Conservation (phyloP, 257 asterid species). For the Rhazya stricta region DNA sequence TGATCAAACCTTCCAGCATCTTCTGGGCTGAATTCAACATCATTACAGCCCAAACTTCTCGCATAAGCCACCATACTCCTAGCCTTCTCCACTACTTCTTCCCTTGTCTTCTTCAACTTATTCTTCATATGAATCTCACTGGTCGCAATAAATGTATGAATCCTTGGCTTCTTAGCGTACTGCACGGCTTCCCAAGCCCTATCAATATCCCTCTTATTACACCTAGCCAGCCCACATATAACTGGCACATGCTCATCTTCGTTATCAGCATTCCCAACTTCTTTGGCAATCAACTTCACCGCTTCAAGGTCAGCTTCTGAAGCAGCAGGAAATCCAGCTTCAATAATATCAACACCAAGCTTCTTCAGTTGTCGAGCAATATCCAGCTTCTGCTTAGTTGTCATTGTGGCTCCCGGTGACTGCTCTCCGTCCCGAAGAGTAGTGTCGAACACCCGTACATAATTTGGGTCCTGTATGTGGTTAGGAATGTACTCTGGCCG, state of each 20-base stretch:
- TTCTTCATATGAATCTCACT: constrained; percentile 88
- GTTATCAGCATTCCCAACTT: constrained; percentile 50
- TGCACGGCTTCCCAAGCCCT: constrained; percentile 96
- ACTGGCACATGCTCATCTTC: constrained; percentile 64
- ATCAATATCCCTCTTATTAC: constrained; percentile 81
- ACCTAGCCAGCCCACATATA: constrained; percentile 88
- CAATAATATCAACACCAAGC: constrained; percentile 91
- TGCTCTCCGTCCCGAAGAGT: constrained; percentile 98
- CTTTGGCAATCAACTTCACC: constrained; percentile 67
- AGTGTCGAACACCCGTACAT: constrained; percentile 87
- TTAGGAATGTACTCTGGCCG: constrained; percentile 69
- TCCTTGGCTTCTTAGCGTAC: constrained; percentile 77
- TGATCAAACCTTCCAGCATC: constrained; percentile 87
- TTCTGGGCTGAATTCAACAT: constrained; percentile 95
- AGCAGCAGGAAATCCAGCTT: constrained; percentile 95
- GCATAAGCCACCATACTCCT: constrained; percentile 85
- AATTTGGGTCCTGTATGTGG: constrained; percentile 75
- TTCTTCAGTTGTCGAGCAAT: constrained; percentile 80
- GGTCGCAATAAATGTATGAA: constrained; percentile 93
- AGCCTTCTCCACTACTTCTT: constrained; percentile 79
- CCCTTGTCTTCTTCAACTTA: constrained; percentile 79
- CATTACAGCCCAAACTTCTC: constrained; percentile 78
- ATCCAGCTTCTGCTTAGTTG: constrained; percentile 81
- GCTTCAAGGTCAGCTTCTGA: constrained; percentile 89
- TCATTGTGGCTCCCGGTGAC: constrained; percentile 99